A percentile compares a stretch with the other conserved stretches of the same genome.
Evolutionary conservation across 768 basidiomycete genomes (phyloP).

Genomic region (Mycena indigotica): DNA sequence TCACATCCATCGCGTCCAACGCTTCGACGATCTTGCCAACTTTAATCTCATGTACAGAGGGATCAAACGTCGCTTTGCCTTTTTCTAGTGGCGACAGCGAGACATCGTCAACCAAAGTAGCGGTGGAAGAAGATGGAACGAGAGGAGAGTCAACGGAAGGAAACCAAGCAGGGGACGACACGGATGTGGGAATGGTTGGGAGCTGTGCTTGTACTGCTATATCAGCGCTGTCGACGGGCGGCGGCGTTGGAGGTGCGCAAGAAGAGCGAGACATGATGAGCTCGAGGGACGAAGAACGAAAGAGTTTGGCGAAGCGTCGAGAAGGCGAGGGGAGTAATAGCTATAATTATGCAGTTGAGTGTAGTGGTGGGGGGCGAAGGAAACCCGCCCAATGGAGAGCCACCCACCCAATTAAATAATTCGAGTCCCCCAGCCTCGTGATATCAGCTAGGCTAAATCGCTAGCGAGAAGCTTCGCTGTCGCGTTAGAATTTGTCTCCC

Average conservation of each 20-base stretch:
- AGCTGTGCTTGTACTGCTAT: slow-evolving; percentile 4
- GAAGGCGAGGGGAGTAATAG: slow-evolving; percentile 20
- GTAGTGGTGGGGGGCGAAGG: not conserved
- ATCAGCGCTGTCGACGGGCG: slow-evolving; percentile 21
- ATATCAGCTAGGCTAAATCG: not conserved
- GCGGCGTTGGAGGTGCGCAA: slow-evolving; percentile 22
- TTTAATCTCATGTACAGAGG: slow-evolving; percentile 1
- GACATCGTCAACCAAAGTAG: slow-evolving; percentile 15
- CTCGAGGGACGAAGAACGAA: slow-evolving; percentile 12
- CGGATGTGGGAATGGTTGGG: slow-evolving; percentile 16
- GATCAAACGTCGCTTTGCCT: slow-evolving; percentile 1
- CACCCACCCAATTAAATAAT: not conserved
- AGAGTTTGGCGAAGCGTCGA: slow-evolving; percentile 7
- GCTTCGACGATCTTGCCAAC: slow-evolving; percentile 10
- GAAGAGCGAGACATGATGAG: slow-evolving; percentile 4
- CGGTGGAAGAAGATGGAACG: slow-evolving; percentile 15
- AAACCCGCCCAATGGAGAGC: not conserved
- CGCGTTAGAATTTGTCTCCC: not conserved
- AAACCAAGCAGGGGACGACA: slow-evolving; percentile 24
- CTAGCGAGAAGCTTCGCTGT: not conserved
- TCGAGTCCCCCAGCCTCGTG: not conserved
- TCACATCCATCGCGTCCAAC: slow-evolving; percentile 3
- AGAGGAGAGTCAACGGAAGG: slow-evolving; percentile 16
- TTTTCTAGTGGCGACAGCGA: not conserved
- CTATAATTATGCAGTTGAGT: slow-evolving; percentile 16